Conservation (phyloP, 768 basidiomycete species). For the Lepiota brunneoincarnata region DNA sequence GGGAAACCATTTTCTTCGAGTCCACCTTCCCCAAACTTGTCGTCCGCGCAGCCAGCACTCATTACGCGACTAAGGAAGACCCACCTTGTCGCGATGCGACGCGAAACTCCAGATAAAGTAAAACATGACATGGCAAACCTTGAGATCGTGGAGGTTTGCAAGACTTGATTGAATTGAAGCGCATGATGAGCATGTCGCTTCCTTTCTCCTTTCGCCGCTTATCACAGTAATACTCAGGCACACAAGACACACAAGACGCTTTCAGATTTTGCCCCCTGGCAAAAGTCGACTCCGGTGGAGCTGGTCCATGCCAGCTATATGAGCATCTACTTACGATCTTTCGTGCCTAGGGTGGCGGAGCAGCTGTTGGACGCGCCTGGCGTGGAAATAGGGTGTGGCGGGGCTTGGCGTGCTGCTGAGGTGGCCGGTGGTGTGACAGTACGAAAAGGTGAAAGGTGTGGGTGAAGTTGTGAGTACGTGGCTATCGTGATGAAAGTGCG, state of each 20-base stretch:
- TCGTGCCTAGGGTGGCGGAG: conserved; percentile 61
- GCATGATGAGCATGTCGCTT: conserved; percentile 34
- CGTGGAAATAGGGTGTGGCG: conserved; percentile 34
- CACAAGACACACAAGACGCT: conserved; percentile 68
- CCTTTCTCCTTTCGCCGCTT: neutral
- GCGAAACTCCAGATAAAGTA: conserved; percentile 29
- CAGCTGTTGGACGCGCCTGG: conserved; percentile 58
- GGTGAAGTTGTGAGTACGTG: neutral
- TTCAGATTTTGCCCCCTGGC: conserved; percentile 68
- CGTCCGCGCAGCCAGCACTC: conserved; percentile 10
- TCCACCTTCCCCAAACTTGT: conserved; percentile 56
- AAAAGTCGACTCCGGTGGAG: conserved; percentile 25
- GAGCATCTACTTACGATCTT: conserved; percentile 71
- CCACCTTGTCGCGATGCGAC: conserved; percentile 13
- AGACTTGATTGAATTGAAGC: conserved; percentile 47
- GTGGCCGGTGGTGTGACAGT: neutral
- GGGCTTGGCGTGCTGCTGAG: conserved; percentile 14
- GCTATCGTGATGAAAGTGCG: neutral
- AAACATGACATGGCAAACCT: conserved; percentile 34
- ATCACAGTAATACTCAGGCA: neutral
- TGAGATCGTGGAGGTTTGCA: conserved; percentile 49
- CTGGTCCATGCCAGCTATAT: conserved; percentile 43
- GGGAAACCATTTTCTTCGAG: conserved; percentile 80
- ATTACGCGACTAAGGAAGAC: conserved; percentile 9
- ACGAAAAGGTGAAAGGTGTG: conserved; percentile 1